Conservation (phyloP, 2,329 filamentous ascomycete genomes). For the Leptographium flavum region DNA sequence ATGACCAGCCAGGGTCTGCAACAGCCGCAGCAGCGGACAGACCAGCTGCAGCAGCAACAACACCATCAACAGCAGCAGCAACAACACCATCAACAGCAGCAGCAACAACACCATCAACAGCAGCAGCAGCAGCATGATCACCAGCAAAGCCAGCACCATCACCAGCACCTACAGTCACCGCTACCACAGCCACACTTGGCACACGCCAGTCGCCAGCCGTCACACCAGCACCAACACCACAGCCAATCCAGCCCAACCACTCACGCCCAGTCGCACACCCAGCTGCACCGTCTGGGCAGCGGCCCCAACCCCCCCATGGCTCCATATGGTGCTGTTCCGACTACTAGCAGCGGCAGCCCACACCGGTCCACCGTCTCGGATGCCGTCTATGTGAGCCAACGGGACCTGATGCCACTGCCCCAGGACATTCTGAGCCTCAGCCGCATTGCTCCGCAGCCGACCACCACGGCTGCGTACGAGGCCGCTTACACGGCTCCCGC, state of each 20-base stretch:
- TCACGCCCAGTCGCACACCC: neutral
- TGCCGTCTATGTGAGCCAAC: conserved; percentile 41
- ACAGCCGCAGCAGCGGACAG: conserved; percentile 33
- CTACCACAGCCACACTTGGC: conserved; percentile 26
- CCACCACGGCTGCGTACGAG: conserved; percentile 54
- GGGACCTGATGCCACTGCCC: conserved; percentile 53
- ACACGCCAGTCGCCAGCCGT: conserved; percentile 3
- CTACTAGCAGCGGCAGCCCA: conserved; percentile 43
- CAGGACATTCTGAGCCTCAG: conserved; percentile 63
- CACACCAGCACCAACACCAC: conserved; percentile 5
- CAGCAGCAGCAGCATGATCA: conserved; percentile 18
- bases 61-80: conserved; percentile 35
- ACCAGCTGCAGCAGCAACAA: conserved; percentile 8
- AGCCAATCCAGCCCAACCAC: neutral
- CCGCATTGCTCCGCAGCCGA: conserved; percentile 35
- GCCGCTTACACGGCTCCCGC: conserved; percentile 53
- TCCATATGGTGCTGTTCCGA: conserved; percentile 43
- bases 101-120: conserved; percentile 10
- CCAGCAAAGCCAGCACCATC: conserved; percentile 18
- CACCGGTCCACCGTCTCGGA: conserved; percentile 38
- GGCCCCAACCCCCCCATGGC: conserved; percentile 45
- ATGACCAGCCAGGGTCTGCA: conserved; percentile 38
- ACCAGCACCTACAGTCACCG: too few relatives aligned
- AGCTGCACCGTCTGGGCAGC: conserved; percentile 1
- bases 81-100: conserved; percentile 18